Base-by-base conservation (phyloP, 352 stramenopile genomes). In the Pythium insidiosum region DNA sequence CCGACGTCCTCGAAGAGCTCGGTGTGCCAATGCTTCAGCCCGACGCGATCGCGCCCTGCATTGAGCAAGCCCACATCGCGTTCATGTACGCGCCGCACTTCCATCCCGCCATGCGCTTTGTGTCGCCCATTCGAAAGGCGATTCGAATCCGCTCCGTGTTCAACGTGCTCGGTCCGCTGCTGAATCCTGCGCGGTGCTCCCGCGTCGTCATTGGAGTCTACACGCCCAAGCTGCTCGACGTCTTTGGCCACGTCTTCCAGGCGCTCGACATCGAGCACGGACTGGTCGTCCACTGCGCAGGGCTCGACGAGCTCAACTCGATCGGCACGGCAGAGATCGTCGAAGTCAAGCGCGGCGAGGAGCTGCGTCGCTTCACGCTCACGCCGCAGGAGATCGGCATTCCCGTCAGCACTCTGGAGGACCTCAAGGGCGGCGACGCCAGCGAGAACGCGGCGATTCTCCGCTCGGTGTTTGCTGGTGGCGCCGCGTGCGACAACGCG, bases 171-270 rank as follows among this genome's bases (percentile, higher is more conserved):
- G 97, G 97, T 12, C 96, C 97, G 22, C 89, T 99, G 58, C 89
- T 97, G 4, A 99, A 99, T 73, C 94, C 97, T 2, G 95, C 96
- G 0, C 69, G 80, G 19, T 97, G 96, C 41, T 88, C 97, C 58
- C 80, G 77, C 36, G 74, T 97, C 24, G 94, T 99, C n/a, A 98
- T 99, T 59, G 97, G 97, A 43, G 97, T 99, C 9, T 99, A 99
- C 61, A 89, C 95, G 43, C 88, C 96, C 5, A 57, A 83, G 5
- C 67, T 99, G 13, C 67, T 98, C 13, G 67, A 85, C 20, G 51
- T 94, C 6, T 93, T 95, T 52, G 85, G 77, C 20, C 53, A 78
- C 21, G 78, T 91, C 46, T 66, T 89, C 52, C 56, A 97, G 55
- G 70, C 95, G 24, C 80, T 98, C 7, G 85, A 88, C 33, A 83